phyloP scores from a whole-genome alignment of 345 rosid genomes.

The Schrenkiella parvula region DNA sequence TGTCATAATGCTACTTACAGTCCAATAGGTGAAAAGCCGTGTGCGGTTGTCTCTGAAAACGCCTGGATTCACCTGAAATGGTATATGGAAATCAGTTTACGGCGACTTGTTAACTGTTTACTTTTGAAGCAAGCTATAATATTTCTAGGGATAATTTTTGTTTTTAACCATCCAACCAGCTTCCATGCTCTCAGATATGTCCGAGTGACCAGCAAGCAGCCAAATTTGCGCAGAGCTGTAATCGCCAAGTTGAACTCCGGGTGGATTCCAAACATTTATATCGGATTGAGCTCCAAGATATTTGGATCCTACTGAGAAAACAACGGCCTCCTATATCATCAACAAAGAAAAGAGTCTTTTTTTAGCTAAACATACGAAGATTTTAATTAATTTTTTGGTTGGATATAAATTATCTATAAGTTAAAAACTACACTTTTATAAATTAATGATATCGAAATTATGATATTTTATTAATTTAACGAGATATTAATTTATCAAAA shows the following conservation, averaged over 20 bases:
- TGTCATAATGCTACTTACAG: slow-evolving; percentile 29
- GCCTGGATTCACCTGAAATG: slow-evolving; percentile 27
- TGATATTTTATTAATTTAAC: no score
- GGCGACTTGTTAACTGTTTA: background rate
- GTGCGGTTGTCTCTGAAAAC: slow-evolving; percentile 32
- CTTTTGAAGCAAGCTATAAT: background rate
- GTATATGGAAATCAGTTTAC: background rate
- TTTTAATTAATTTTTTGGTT: background rate
- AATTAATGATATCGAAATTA: no score
- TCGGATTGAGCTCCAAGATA: slow-evolving; percentile 40
- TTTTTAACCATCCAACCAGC: slow-evolving; percentile 46
- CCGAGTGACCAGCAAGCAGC: slow-evolving; percentile 34
- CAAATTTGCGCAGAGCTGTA: slow-evolving; percentile 46
- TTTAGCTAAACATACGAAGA: background rate
- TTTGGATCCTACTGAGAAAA: slow-evolving; percentile 34
- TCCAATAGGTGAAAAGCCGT: slow-evolving; percentile 35
- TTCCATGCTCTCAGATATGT: slow-evolving; percentile 40
- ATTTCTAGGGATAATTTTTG: background rate
- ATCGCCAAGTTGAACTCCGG: slow-evolving; percentile 25
- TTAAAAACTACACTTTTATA: no score
- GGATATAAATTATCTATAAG: background rate
- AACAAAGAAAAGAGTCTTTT: background rate
- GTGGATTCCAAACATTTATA: slow-evolving; percentile 56
- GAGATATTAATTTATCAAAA: no score
- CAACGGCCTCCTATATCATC: slow-evolving; percentile 34